Evolutionary conservation across 495 filamentous ascomycete genomes (phyloP).

Genomic region (Lasiosphaeris hirsuta): DNA sequence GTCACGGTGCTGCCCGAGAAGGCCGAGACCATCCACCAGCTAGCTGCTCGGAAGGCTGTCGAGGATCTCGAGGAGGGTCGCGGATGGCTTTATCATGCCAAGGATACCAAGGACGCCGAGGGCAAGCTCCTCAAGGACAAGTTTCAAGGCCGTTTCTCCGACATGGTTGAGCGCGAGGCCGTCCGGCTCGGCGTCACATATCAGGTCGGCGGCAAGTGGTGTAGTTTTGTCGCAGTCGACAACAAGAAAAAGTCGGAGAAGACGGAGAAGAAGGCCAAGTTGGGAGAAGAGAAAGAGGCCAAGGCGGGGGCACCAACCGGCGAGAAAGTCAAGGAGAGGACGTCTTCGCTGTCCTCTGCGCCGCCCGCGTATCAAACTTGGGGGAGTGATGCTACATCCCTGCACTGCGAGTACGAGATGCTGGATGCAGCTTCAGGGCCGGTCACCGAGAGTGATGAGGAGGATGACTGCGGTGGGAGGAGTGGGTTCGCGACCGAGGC

Average conservation of each 20-base stretch:
- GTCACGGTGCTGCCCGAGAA: slow-evolving; percentile 45
- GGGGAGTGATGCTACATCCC: no score
- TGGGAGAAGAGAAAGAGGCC: not conserved
- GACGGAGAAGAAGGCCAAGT: not conserved
- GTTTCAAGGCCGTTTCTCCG: slow-evolving; percentile 45
- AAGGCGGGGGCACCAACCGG: no score
- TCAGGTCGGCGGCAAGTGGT: slow-evolving; percentile 65
- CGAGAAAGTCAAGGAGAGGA: no score
- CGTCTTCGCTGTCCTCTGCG: no score
- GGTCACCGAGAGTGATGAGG: no score
- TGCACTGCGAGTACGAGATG: no score
- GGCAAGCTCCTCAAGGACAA: slow-evolving; percentile 47
- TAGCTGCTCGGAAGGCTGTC: slow-evolving; percentile 64
- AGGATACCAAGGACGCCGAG: slow-evolving; percentile 31
- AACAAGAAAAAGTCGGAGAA: slow-evolving; percentile 8
- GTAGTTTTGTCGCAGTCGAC: slow-evolving; percentile 63
- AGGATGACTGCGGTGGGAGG: no score
- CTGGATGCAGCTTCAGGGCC: no score
- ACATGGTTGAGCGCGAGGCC: slow-evolving; percentile 60
- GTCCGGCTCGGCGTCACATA: slow-evolving; percentile 60
- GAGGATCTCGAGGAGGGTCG: slow-evolving; percentile 65
- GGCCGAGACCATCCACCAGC: slow-evolving; percentile 62
- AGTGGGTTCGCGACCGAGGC: no score
- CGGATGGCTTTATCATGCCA: slow-evolving; percentile 59
- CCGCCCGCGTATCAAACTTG: no score